Percentiles rank a stretch among this genome's conserved stretches.
phyloP scores from a whole-genome alignment of 148 eudicot genomes.

The Selenicereus undatus region DNA sequence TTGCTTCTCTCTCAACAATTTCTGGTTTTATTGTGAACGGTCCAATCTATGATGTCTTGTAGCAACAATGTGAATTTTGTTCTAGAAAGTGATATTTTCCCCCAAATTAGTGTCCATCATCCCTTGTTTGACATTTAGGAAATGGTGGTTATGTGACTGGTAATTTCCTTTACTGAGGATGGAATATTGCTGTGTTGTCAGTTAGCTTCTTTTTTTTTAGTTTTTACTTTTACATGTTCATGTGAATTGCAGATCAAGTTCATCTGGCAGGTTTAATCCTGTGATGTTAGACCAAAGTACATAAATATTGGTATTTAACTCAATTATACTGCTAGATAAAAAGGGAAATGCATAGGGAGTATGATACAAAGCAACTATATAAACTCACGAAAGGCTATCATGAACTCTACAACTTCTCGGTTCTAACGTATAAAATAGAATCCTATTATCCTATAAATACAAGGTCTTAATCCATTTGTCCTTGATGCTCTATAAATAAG shows the following conservation, averaged over 20 bases:
- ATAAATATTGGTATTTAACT: neutral
- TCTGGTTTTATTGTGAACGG: neutral
- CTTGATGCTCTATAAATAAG: neutral
- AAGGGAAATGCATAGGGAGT: neutral
- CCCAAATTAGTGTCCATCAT: neutral
- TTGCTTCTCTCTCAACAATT: neutral
- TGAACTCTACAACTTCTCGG: neutral
- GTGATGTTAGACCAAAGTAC: neutral
- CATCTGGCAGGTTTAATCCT: neutral
- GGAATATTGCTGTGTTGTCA: neutral
- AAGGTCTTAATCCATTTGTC: neutral
- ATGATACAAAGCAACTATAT: neutral
- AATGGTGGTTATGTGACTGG: neutral
- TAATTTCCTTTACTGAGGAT: neutral
- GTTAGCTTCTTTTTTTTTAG: neutral
- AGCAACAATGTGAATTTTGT: neutral
- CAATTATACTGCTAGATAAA: neutral
- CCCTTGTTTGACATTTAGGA: neutral
- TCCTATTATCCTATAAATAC: neutral
- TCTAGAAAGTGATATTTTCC: neutral
- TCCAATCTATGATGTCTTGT: neutral
- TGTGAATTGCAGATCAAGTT: neutral
- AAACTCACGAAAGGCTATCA: neutral
- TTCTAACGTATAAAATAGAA: neutral
- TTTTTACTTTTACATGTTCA: neutral